Conservation (phyloP, 2,329 filamentous ascomycete genomes). For the Amylocarpus encephaloides region DNA sequence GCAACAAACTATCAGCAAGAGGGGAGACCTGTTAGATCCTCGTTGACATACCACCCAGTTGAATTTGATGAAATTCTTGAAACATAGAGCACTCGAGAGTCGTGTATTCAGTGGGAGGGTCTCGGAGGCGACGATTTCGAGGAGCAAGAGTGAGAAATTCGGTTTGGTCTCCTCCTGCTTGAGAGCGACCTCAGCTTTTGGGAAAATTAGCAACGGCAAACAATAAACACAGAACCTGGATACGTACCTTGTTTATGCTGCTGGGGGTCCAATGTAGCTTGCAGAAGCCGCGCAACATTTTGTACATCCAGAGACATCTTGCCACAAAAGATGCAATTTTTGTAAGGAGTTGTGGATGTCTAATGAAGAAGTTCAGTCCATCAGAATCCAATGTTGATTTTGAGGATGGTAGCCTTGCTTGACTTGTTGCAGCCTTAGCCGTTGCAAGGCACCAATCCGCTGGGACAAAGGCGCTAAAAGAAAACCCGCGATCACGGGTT, state of each 20-base stretch:
- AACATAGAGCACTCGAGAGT: conserved; percentile 82
- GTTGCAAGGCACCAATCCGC: too few relatives aligned
- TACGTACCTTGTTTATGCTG: conserved; percentile 81
- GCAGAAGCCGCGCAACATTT: conserved; percentile 72
- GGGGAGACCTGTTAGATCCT: neutral
- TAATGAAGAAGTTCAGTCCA: neutral
- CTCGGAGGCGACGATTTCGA: conserved; percentile 81
- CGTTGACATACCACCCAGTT: conserved; percentile 68
- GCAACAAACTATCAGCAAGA: conserved; percentile 11
- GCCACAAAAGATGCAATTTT: conserved; percentile 3
- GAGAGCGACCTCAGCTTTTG: conserved; percentile 71
- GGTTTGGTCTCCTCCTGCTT: conserved; percentile 74
- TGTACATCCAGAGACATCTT: conserved; percentile 56
- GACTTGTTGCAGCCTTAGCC: too few relatives aligned
- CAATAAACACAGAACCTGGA: conserved; percentile 6
- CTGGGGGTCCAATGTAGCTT: conserved; percentile 81
- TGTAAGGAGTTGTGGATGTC: conserved; percentile 1
- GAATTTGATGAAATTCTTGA: conserved; percentile 96
- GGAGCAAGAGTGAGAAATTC: conserved; percentile 79
- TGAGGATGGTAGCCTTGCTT: neutral
- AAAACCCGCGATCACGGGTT: too few relatives aligned
- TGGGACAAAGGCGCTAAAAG: too few relatives aligned
- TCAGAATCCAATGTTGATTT: neutral
- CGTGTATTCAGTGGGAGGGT: conserved; percentile 70
- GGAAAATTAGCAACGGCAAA: conserved; percentile 22